phyloP scores from a whole-genome alignment of 495 filamentous ascomycete genomes.

The Umbilicaria muhlenbergii region DNA sequence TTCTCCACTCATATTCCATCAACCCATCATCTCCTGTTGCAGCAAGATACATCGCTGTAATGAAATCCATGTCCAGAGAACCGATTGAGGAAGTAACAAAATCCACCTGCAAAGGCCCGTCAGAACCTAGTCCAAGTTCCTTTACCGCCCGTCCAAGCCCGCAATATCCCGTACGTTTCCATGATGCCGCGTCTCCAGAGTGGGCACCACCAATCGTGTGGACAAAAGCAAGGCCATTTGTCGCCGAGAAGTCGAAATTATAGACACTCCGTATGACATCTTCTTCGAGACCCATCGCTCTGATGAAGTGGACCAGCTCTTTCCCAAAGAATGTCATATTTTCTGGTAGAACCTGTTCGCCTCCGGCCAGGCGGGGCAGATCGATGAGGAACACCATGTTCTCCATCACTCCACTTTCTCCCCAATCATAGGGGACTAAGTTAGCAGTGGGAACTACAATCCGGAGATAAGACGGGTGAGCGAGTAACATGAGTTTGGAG shows the following conservation, averaged over 20 bases:
- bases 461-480: conserved; percentile 49
- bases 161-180: conserved; percentile 50
- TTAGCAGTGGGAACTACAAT: conserved; percentile 75
- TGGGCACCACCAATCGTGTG: conserved; percentile 57
- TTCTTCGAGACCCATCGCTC: conserved; percentile 47
- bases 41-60: conserved; percentile 59
- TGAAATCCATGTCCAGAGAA: conserved; percentile 47
- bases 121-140: conserved; percentile 35
- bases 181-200: conserved; percentile 24
- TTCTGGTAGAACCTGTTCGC: conserved; percentile 12
- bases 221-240: conserved; percentile 55
- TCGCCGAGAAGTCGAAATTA: conserved; percentile 62
- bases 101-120: conserved; percentile 37
- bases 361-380: conserved; percentile 41
- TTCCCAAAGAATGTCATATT: conserved; percentile 46
- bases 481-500: conserved; percentile 75
- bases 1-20: conserved; percentile 37
- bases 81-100: conserved; percentile 67
- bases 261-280: conserved; percentile 40
- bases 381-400: conserved; percentile 82
- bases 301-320: conserved; percentile 56
- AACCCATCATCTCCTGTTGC: conserved; percentile 46
- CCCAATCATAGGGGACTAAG: conserved; percentile 70
- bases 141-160: conserved; percentile 49
- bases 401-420: conserved; percentile 63